Evolutionary conservation across 2,329 filamentous ascomycete species (phyloP).

Genomic region (Talaromyces verruculosus): DNA sequence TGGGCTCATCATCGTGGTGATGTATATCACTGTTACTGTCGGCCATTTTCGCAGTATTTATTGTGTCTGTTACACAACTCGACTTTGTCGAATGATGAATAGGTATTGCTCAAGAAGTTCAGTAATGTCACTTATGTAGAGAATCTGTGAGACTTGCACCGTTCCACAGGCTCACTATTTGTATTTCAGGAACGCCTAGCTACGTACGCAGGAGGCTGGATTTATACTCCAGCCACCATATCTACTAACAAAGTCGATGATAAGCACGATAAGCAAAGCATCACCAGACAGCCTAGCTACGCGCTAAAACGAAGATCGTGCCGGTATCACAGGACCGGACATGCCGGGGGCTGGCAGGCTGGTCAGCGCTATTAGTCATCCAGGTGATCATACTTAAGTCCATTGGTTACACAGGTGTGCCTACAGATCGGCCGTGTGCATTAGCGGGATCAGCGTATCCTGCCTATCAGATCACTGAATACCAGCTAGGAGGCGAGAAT

Average conservation of each 20-base stretch:
- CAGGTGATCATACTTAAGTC: neutral
- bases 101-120: neutral
- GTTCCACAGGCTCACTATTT: neutral
- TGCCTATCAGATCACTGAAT: neutral
- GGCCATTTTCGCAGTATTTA: neutral
- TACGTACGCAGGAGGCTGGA: neutral
- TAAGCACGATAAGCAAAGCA: neutral
- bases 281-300: neutral
- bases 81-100: neutral
- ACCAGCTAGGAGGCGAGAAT: neutral
- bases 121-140: neutral
- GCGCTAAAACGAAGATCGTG: constrained; percentile 1
- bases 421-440: neutral
- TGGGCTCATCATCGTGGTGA: neutral
- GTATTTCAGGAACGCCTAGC: neutral
- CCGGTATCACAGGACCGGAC: neutral
- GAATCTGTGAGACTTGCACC: neutral
- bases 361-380: neutral
- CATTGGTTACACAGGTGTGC: neutral
- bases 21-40: neutral
- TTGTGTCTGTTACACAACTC: neutral
- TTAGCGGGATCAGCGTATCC: neutral
- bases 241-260: neutral
- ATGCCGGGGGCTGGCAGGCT: neutral
- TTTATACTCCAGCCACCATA: neutral